These are phyloP conservation scores for Hyphopichia wangnamkhiaoensis DNA, from an alignment of 1,139 yeast species.

Conservation along the genomic window DNA sequence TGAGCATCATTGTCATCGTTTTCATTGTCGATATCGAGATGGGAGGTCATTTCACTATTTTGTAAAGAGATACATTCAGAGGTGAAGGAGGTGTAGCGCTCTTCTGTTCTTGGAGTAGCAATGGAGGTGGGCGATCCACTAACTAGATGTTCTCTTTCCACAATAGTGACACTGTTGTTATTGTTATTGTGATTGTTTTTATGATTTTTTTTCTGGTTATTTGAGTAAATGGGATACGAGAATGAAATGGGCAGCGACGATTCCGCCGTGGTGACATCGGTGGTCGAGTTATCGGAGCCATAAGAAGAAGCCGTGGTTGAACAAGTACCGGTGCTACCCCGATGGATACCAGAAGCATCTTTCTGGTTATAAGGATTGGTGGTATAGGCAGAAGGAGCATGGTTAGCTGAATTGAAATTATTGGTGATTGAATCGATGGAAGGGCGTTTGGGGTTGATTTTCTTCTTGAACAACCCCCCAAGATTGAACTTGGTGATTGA, in stretches of 20 bases:
- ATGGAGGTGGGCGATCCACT: constrained; percentile 7
- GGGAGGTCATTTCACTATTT: constrained; percentile 43
- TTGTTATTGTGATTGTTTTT: background rate
- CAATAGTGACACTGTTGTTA: background rate
- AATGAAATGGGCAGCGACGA: background rate
- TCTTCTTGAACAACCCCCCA: constrained; percentile 21
- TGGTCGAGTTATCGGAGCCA: background rate
- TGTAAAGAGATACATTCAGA: constrained; percentile 42
- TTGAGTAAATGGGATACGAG: background rate
- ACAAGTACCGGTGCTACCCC: constrained; percentile 8
- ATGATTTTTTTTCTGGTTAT: no score
- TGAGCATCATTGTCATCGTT: constrained; percentile 7
- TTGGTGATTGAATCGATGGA: constrained; percentile 13
- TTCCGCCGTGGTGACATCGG: background rate
- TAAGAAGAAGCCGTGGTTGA: background rate
- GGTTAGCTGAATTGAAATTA: background rate
- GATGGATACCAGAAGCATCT: constrained; percentile 1
- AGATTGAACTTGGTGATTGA: constrained; percentile 15
- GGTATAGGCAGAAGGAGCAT: constrained; percentile 3
- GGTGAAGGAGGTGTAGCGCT: constrained; percentile 32
- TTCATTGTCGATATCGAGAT: constrained; percentile 15
- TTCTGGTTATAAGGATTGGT: background rate
- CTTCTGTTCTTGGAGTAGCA: constrained; percentile 10
- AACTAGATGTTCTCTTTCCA: background rate
- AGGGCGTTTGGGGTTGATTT: constrained; percentile 13